These are phyloP conservation scores for Sporisorium exsertum DNA, from an alignment of 1,284 basidiomycete species.

Conservation along the genomic window DNA sequence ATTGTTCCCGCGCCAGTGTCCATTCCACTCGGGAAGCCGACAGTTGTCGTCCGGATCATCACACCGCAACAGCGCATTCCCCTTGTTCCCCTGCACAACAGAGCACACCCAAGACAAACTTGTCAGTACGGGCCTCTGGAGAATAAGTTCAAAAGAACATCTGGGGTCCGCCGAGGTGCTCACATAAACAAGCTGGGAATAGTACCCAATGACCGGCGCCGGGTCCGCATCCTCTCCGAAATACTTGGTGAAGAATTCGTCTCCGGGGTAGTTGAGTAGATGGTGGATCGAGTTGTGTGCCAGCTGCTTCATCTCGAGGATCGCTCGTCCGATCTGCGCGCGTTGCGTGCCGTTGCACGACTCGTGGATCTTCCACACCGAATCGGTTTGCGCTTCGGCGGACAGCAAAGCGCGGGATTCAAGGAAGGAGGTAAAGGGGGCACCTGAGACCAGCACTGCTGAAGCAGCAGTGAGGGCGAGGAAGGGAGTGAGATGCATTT, in stretches of 20 bases:
- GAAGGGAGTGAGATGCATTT: slow-evolving; percentile 16
- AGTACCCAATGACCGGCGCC: slow-evolving; percentile 64
- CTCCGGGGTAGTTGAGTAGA: slow-evolving; percentile 67
- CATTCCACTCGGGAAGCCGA: slow-evolving; percentile 67
- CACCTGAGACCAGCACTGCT: not conserved
- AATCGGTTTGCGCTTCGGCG: slow-evolving; percentile 1
- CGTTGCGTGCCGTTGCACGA: slow-evolving; percentile 70
- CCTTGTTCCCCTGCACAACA: slow-evolving; percentile 42
- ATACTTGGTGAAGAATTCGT: slow-evolving; percentile 69
- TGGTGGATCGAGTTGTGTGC: slow-evolving; percentile 66
- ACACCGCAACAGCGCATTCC: slow-evolving; percentile 61
- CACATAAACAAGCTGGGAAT: slow-evolving; percentile 61
- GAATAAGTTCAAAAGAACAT: no score
- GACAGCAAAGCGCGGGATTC: not conserved
- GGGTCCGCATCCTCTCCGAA: slow-evolving; percentile 69
- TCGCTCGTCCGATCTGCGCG: slow-evolving; percentile 66
- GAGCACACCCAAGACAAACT: not conserved
- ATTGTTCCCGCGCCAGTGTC: slow-evolving; percentile 71
- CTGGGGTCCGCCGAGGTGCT: not conserved
- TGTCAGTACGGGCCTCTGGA: not conserved
- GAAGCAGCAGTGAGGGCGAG: not conserved
- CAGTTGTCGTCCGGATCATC: slow-evolving; percentile 71
- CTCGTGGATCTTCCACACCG: slow-evolving; percentile 69
- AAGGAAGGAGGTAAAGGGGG: slow-evolving; percentile 7
- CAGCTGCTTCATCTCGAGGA: slow-evolving; percentile 68